A percentile compares a stretch with the other conserved stretches of the same genome.
These are phyloP conservation scores for Penicillium verrucosum DNA, from an alignment of 2,329 filamentous ascomycete species.

Conservation along the genomic window DNA sequence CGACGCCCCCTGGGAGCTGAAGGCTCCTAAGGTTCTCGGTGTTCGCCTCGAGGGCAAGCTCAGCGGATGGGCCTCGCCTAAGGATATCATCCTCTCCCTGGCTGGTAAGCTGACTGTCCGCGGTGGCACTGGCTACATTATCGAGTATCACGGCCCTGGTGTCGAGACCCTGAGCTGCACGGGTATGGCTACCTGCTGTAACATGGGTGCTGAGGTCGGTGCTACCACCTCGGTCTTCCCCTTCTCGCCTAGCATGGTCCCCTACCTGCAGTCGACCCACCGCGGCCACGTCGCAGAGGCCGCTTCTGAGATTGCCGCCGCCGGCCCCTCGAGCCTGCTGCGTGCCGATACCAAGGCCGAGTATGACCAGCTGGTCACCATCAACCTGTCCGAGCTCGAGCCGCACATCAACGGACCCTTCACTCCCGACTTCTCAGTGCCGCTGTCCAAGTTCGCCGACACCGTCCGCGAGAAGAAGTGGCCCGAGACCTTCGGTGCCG, in stretches of 20 bases:
- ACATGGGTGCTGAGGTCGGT: slow-evolving; percentile 86
- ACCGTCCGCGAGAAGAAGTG: slow-evolving; percentile 80
- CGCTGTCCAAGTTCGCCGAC: slow-evolving; percentile 83
- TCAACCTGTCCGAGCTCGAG: slow-evolving; percentile 85
- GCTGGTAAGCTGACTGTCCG: slow-evolving; percentile 88
- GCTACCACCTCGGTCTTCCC: slow-evolving; percentile 97
- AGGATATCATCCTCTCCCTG: slow-evolving; percentile 89
- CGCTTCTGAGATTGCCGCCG: slow-evolving; percentile 57
- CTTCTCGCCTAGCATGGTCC: slow-evolving; percentile 76
- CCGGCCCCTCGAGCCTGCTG: slow-evolving; percentile 46
- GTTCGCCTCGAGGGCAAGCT: slow-evolving; percentile 60
- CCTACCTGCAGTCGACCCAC: slow-evolving; percentile 84
- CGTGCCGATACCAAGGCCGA: slow-evolving; percentile 74
- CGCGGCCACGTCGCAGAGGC: slow-evolving; percentile 67
- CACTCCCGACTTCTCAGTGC: slow-evolving; percentile 91
- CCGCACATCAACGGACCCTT: slow-evolving; percentile 97
- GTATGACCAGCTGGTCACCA: slow-evolving; percentile 88
- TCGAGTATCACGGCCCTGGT: slow-evolving; percentile 90
- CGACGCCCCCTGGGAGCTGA: slow-evolving; percentile 94
- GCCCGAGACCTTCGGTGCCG: slow-evolving; percentile 87
- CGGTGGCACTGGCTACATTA: slow-evolving; percentile 88
- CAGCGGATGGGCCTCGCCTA: slow-evolving; percentile 87
- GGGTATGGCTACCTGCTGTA: slow-evolving; percentile 87
- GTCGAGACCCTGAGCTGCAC: slow-evolving; percentile 86
- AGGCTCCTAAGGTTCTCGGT: slow-evolving; percentile 73